phyloP scores from a whole-genome alignment of 2,329 filamentous ascomycete species.

The Xylaria multiplex region DNA sequence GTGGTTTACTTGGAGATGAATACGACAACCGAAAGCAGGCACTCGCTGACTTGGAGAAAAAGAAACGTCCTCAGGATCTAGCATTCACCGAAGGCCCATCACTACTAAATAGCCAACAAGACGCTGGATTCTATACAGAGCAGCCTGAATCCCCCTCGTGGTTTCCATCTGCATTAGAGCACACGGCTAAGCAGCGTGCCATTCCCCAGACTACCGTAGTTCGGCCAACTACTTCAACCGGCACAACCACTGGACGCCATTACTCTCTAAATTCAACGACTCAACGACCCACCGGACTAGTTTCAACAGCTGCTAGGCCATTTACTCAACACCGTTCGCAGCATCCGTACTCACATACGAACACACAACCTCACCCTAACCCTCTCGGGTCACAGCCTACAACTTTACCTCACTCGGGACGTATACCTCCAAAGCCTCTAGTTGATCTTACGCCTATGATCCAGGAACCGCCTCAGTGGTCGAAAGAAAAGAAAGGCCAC shows the following conservation, averaged over 20 bases:
- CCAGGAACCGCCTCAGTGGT: conserved; percentile 48
- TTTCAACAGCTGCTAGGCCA: conserved; percentile 24
- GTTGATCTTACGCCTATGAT: conserved; percentile 44
- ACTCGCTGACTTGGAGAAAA: conserved; percentile 45
- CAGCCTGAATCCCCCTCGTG: conserved; percentile 47
- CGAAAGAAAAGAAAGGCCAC: conserved; percentile 44
- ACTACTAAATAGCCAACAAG: conserved; percentile 59
- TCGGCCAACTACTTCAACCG: conserved; percentile 42
- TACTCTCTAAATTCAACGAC: conserved; percentile 39
- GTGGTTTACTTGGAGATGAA: conserved; percentile 61
- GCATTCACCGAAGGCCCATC: conserved; percentile 68
- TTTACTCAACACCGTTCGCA: conserved; percentile 29
- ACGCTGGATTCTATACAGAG: conserved; percentile 45
- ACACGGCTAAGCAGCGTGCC: conserved; percentile 45
- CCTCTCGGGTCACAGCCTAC: conserved; percentile 39
- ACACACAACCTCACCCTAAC: conserved; percentile 35
- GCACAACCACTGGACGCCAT: conserved; percentile 35
- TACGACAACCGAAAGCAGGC: conserved; percentile 60
- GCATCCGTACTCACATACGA: conserved; percentile 11
- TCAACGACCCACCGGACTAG: conserved; percentile 31
- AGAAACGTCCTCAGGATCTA: conserved; percentile 44
- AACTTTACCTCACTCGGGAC: conserved; percentile 39
- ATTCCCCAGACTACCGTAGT: conserved; percentile 17
- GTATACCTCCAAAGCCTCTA: conserved; percentile 45
- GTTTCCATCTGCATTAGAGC: conserved; percentile 53